phyloP scores from a whole-genome alignment of 2,329 filamentous ascomycete genomes.

The Aureobasidium zeae region DNA sequence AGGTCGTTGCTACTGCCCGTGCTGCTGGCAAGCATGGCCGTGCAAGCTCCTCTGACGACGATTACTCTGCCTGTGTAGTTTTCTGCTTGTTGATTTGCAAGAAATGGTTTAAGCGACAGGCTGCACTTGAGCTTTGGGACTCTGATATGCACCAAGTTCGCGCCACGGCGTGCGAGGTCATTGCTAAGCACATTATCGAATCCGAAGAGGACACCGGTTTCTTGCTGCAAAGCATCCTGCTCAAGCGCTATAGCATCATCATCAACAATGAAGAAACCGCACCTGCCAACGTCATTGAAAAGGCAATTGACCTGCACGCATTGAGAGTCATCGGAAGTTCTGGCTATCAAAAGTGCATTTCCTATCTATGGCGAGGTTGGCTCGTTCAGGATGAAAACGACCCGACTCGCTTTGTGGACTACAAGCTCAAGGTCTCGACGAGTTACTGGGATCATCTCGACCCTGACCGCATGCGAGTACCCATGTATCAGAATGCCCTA shows the following conservation, averaged over 20 bases:
- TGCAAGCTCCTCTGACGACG: slow-evolving; percentile 25
- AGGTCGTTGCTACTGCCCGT: slow-evolving; percentile 70
- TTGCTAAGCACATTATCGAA: slow-evolving; percentile 85
- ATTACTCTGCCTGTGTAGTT: slow-evolving; percentile 71
- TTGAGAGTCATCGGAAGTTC: slow-evolving; percentile 80
- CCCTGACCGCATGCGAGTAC: slow-evolving; percentile 87
- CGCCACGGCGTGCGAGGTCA: slow-evolving; percentile 76
- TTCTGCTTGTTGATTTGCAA: slow-evolving; percentile 69
- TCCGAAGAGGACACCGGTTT: slow-evolving; percentile 68
- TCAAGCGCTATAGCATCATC: slow-evolving; percentile 81
- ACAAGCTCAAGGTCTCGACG: slow-evolving; percentile 69
- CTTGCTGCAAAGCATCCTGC: slow-evolving; percentile 68
- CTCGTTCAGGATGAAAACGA: slow-evolving; percentile 92
- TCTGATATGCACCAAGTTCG: slow-evolving; percentile 71
- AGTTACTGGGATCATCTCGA: slow-evolving; percentile 76
- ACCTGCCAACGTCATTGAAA: slow-evolving; percentile 83
- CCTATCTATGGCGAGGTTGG: slow-evolving; percentile 91
- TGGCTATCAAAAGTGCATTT: slow-evolving; percentile 92
- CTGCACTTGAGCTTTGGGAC: slow-evolving; percentile 79
- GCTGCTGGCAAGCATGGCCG: slow-evolving; percentile 53
- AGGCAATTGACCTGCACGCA: slow-evolving; percentile 86
- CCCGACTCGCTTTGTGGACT: slow-evolving; percentile 80
- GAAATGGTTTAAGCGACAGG: slow-evolving; percentile 72
- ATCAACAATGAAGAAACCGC: slow-evolving; percentile 60
- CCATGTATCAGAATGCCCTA: slow-evolving; percentile 82